A percentile compares a stretch with the other conserved stretches of the same genome.
phyloP scores from a whole-genome alignment of 1,139 yeast species.

The Lodderomyces theae region DNA sequence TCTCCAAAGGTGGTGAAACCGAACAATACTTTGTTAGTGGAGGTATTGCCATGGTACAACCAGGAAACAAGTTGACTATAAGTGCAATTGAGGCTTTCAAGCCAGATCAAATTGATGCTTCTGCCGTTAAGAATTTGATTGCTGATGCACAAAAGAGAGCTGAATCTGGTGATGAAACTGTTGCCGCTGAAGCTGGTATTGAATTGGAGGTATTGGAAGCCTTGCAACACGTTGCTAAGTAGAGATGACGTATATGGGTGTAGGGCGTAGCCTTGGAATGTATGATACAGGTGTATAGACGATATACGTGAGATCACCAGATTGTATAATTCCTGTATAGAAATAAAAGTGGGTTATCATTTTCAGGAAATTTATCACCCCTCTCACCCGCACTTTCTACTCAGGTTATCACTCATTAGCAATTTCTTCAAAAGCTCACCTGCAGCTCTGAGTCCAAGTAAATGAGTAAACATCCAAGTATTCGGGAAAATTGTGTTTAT shows the following conservation, averaged over 20 bases:
- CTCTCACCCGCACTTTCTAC: neutral
- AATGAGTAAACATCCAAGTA: neutral
- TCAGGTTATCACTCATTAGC: too few relatives aligned
- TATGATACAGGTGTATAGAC: neutral
- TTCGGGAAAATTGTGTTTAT: neutral
- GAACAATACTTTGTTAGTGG: conserved; percentile 91
- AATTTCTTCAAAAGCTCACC: too few relatives aligned
- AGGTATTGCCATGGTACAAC: conserved; percentile 96
- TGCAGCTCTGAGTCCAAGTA: neutral
- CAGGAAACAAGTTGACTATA: conserved; percentile 87
- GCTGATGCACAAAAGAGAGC: conserved; percentile 96
- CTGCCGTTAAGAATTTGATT: conserved; percentile 75
- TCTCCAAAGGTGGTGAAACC: conserved; percentile 71
- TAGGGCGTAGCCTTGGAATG: neutral
- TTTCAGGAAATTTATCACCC: neutral
- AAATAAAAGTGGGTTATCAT: neutral
- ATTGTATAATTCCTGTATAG: neutral
- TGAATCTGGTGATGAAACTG: conserved; percentile 77
- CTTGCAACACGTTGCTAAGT: conserved; percentile 84
- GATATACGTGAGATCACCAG: neutral
- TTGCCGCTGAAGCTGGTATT: conserved; percentile 92
- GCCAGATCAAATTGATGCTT: conserved; percentile 81
- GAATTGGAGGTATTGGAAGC: conserved; percentile 97
- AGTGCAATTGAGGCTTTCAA: conserved; percentile 96
- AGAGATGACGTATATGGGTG: too few relatives aligned